phyloP scores from a whole-genome alignment of 148 eudicot species.

The Fagopyrum esculentum region DNA sequence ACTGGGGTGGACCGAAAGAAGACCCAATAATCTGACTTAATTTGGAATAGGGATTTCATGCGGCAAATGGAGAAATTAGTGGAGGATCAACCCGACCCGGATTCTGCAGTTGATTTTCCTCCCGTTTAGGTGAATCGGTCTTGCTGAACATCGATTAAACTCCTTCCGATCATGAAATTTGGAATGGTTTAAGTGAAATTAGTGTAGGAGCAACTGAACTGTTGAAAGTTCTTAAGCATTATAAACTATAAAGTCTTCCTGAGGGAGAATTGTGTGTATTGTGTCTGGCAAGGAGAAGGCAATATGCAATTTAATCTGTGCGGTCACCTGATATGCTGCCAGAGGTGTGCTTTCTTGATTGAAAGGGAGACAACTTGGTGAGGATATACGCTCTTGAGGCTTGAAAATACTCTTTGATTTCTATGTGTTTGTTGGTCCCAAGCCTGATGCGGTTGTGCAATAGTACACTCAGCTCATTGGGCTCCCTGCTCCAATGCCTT shows the following conservation, averaged over 20 bases:
- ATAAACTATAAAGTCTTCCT: background rate
- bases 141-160: background rate
- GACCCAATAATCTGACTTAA: constrained; percentile 73
- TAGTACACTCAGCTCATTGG: constrained; percentile 45
- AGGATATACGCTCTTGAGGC: too few species aligned
- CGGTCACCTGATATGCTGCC: too few species aligned
- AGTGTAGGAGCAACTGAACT: background rate
- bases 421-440: constrained; percentile 31
- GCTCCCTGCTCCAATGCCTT: constrained; percentile 48
- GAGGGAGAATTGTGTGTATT: background rate
- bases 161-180: background rate
- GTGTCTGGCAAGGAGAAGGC: too few species aligned
- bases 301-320: too few species aligned
- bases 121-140: background rate
- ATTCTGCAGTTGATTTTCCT: constrained; percentile 14
- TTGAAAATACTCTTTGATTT: constrained; percentile 22
- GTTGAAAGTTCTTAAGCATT: background rate
- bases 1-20: constrained; percentile 75
- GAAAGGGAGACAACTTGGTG: too few species aligned
- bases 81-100: constrained; percentile 25
- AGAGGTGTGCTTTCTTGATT: too few species aligned
- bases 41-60: constrained; percentile 91
- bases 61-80: constrained; percentile 49
- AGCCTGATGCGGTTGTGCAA: constrained; percentile 30
- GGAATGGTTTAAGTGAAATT: background rate